Base-by-base conservation (phyloP, 2,329 filamentous ascomycete genomes). In the Daldinia eschscholtzii region DNA sequence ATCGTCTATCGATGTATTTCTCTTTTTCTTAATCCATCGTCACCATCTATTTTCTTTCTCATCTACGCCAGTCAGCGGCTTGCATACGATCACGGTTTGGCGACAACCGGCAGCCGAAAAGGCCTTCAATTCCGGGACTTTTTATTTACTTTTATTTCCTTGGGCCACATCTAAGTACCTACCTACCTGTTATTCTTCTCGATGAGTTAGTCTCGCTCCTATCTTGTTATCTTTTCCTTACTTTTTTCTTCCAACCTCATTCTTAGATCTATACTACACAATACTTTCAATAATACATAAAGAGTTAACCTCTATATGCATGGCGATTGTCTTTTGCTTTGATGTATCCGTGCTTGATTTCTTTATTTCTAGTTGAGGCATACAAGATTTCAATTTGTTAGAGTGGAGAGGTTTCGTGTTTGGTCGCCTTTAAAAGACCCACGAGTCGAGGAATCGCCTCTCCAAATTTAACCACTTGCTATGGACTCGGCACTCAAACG, bases 101-200 rank as follows among this genome's bases (percentile, higher is more conserved):
- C 68, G 68, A 62, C 53, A 64, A 60, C 57, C 68, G 68, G 65
- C 35, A 68, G 62, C 62, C 68, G 63, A 48, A 41, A 41, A 55
- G 37, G 42, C 13, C 10, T 44, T 57, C 26, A 37, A 62, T 61
- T 60, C 7, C 4, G 37, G 10, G 15, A n/a, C 30, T n/a, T 56
- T 30, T 64, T 39, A 55, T 30, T 55, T 58, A 26, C 26, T 30
- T 64, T 44, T 57, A 37, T 60, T 58, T 33, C 23, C 46, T 65
- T 46, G 41, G 63, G 44, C 57, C 57, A 37, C 44, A 5, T 48
- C 3, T 48, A 15, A 26, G 3, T 28, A n/a, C n/a, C n/a, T n/a
- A n/a, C n/a, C n/a, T n/a, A n/a, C n/a, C n/a, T 15, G 4, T 48
- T 42, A 18, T 6, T 42, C 18, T 48, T 48, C 12, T 5, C 13